Evolutionary conservation across 257 asterid genomes (phyloP).

Genomic region (Solanum etuberosum): DNA sequence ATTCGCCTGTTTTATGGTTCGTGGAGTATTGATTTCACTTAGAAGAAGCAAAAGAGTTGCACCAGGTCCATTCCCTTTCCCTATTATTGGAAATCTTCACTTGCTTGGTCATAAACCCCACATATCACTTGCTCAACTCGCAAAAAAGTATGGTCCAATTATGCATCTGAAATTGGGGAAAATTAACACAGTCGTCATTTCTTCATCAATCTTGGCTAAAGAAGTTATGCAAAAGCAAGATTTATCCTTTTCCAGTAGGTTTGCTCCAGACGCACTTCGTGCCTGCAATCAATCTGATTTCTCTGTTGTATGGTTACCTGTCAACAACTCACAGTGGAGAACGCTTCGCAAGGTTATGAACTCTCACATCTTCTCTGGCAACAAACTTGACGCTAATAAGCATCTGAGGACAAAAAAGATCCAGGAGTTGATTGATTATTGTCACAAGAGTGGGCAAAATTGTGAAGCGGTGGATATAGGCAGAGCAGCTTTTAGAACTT

Average conservation of each 20-base stretch:
- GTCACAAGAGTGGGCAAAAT: conserved; percentile 8
- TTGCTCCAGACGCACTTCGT: conserved; percentile 34
- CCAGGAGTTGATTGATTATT: conserved; percentile 18
- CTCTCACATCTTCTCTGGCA: conserved; percentile 47
- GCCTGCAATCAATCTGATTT: conserved; percentile 49
- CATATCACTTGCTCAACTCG: conserved; percentile 41
- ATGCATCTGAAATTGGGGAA: conserved; percentile 57
- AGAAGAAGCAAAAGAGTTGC: not conserved
- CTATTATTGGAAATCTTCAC: conserved; percentile 65
- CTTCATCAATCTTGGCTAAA: conserved; percentile 55
- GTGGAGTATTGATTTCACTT: not conserved
- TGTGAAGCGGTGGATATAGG: conserved; percentile 28
- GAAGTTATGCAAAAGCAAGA: conserved; percentile 67
- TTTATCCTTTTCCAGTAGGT: conserved; percentile 46
- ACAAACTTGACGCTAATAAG: conserved; percentile 53
- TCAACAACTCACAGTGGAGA: conserved; percentile 42
- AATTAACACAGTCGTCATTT: conserved; percentile 38
- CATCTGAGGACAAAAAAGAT: conserved; percentile 42
- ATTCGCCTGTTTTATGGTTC: conserved; percentile 10
- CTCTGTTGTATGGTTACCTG: conserved; percentile 71
- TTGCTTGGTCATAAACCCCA: conserved; percentile 69
- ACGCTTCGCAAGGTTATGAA: conserved; percentile 49
- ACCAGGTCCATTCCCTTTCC: conserved; percentile 47
- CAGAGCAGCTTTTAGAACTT: conserved; percentile 14
- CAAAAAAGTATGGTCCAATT: conserved; percentile 57